These are phyloP conservation scores for Bacidia rubella DNA, from an alignment of 495 filamentous ascomycete species.

Conservation along the genomic window DNA sequence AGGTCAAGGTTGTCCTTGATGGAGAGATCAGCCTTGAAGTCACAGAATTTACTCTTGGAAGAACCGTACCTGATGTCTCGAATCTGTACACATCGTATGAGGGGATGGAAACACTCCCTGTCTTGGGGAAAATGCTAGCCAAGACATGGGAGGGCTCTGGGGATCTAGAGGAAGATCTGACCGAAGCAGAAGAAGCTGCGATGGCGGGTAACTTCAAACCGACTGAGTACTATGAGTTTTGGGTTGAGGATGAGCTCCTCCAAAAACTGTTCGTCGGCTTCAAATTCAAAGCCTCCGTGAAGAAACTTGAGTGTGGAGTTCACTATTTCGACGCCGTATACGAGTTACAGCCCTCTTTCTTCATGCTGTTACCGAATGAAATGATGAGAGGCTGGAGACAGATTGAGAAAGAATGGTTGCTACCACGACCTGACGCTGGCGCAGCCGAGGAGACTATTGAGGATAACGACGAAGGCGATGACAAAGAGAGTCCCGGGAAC, in stretches of 20 bases:
- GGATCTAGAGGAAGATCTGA: slow-evolving; percentile 29
- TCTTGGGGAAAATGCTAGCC: slow-evolving; percentile 32
- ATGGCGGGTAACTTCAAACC: slow-evolving; percentile 5
- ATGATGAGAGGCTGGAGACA: slow-evolving; percentile 53
- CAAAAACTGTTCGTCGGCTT: slow-evolving; percentile 52
- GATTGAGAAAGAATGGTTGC: slow-evolving; percentile 24
- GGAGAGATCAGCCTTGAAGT: slow-evolving; percentile 46
- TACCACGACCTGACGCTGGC: slow-evolving; percentile 7
- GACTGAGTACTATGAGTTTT: slow-evolving; percentile 42
- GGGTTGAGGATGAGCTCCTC: slow-evolving; percentile 54
- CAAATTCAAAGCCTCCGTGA: slow-evolving; percentile 56
- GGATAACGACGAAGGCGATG: slow-evolving; percentile 3
- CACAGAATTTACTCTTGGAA: slow-evolving; percentile 23
- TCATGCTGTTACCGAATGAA: slow-evolving; percentile 56
- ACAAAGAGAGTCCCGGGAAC: not conserved
- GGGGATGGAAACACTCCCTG: slow-evolving; percentile 24
- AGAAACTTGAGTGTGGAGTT: slow-evolving; percentile 47
- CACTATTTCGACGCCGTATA: slow-evolving; percentile 45
- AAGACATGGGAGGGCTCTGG: slow-evolving; percentile 31
- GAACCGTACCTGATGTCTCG: slow-evolving; percentile 23
- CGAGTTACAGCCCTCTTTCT: slow-evolving; percentile 42
- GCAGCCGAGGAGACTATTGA: slow-evolving; percentile 11
- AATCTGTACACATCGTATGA: slow-evolving; percentile 29
- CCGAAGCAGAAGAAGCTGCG: slow-evolving; percentile 24
- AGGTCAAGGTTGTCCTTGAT: slow-evolving; percentile 14